phyloP scores from a whole-genome alignment of 371 early-diverging fungal species.

The Syncephalis fuscata region DNA sequence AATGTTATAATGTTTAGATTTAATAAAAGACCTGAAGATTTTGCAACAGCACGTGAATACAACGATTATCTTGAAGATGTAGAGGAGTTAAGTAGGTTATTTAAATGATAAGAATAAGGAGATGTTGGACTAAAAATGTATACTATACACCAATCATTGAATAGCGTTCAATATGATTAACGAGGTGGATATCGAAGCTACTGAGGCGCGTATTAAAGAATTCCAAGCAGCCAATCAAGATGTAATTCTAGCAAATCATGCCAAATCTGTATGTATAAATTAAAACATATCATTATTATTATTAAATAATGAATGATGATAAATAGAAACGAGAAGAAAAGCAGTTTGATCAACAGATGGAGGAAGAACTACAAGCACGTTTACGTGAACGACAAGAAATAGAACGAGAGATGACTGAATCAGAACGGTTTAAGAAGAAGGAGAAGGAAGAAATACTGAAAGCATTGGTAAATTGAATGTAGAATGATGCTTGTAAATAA shows the following conservation, averaged over 20 bases:
- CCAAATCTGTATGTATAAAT: slow-evolving; percentile 22
- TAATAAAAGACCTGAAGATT: slow-evolving; percentile 86
- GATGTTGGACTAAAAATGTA: no score
- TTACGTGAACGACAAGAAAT: slow-evolving; percentile 34
- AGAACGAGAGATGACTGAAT: slow-evolving; percentile 27
- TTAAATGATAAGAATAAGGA: not conserved
- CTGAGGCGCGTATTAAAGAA: slow-evolving; percentile 58
- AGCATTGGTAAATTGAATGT: slow-evolving; percentile 18
- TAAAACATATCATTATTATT: slow-evolving; percentile 4
- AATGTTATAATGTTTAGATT: slow-evolving; percentile 27
- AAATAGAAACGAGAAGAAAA: slow-evolving; percentile 24
- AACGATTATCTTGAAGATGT: slow-evolving; percentile 88
- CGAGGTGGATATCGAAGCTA: slow-evolving; percentile 69
- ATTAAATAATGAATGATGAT: not conserved
- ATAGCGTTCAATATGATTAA: slow-evolving; percentile 73
- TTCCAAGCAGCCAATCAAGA: slow-evolving; percentile 70
- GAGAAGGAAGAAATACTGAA: slow-evolving; percentile 28
- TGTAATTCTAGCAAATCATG: slow-evolving; percentile 50
- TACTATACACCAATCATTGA: no score
- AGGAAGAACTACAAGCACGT: slow-evolving; percentile 22
- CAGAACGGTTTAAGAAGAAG: slow-evolving; percentile 20
- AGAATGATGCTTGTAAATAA: no score
- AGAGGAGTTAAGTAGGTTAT: slow-evolving; percentile 61
- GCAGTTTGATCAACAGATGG: slow-evolving; percentile 17
- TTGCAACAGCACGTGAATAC: slow-evolving; percentile 49